Base-by-base conservation (phyloP, 1,139 yeast species). In the Candida freyschussii region DNA sequence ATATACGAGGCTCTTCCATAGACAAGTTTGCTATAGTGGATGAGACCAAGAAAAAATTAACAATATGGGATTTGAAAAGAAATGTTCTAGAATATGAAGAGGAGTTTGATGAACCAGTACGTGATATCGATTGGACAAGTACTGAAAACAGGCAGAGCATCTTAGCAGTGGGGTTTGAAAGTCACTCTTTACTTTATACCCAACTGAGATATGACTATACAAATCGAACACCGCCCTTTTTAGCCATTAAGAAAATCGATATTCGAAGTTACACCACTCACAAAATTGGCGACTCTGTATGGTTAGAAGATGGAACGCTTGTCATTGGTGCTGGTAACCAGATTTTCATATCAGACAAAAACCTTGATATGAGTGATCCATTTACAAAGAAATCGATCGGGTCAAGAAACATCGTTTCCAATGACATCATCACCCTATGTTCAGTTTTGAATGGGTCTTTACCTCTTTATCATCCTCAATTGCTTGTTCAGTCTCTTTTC, bases 241-340 rank as follows among this genome's bases (percentile, higher is more conserved):
- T 83, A 0, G 78, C 84, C 1, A 73, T 89, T 41, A 80, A 85
- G 48, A 72, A 72, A 36, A 72, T 87, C 27, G 89, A 82, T 50
- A 74, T 89, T 3, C 67, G 77, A 3, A 67, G 69, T 27, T 82
- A 71, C 50, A 86, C 96, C 0, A 65, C 82, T 0, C 96, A 87
- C 55, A 68, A 65, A 14, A 86, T 89, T 42, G 96, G 95, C 5
- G 96, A 89, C 54, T 81, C 93, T 23, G 67, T 83, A 8, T 89
- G 96, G 96, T 62, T 89, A 38, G 69, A 72, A 35, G 76, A 79
- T 45, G 95, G 95, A 1, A 72, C 77, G 21, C 67, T 87, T 41
- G 89, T 85, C 1, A 75, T 85, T 37, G 96, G 93, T 5, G 70
- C 93, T 14, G 96, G 97, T 1, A 89, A 89, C 54, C 96, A 87